Base-by-base conservation (phyloP, 257 asterid species). In the Lithospermum erythrorhizon region DNA sequence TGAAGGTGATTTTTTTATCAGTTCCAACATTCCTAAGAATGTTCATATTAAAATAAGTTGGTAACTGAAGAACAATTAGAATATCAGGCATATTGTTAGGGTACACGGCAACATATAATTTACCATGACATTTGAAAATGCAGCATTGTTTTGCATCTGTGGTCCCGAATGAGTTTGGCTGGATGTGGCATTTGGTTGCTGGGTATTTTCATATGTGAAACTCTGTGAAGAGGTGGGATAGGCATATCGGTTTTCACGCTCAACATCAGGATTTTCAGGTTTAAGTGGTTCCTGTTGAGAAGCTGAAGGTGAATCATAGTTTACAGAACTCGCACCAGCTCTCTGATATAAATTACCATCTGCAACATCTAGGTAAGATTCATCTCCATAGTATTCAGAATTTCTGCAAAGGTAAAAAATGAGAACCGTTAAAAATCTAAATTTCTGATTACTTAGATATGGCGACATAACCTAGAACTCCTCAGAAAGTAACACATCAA, bases 101-200 rank as follows among this genome's bases (percentile, higher is more conserved):
- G 6, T 20, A 35, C 35, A 61, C 20, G 51, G 65, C 52, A 27
- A 56, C 15, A 30, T 48, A 27, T 24, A 35, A 35, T 35, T 35
- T 81, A 89, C 97, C 94, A 79, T 80, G 29, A 67, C 84, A 72
- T 71, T 84, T 3, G 95, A 72, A 64, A 78, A 84, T 59, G 74
- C 72, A 61, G 86, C 75, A 62, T 72, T 76, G 71, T 77, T 78
- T 75, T 79, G 94, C 74, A 72, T 75, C 72, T 86, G 85, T 35
- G 85, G 69, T 64, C 74, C 77, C 49, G 87, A 49, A 73, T 79
- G 86, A 53, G 81, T 68, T 62, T 80, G 79, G 66, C 65, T 76
- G 62, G 68, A 76, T 61, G 87, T 75, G 61, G 73, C 84, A 75
- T 74, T 79, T 37, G 79, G 62, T 53, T 68, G 82, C 61, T 81